Evolutionary conservation across 352 stramenopile species (phyloP).

Genomic region (Globisporangium cylindrosporum): DNA sequence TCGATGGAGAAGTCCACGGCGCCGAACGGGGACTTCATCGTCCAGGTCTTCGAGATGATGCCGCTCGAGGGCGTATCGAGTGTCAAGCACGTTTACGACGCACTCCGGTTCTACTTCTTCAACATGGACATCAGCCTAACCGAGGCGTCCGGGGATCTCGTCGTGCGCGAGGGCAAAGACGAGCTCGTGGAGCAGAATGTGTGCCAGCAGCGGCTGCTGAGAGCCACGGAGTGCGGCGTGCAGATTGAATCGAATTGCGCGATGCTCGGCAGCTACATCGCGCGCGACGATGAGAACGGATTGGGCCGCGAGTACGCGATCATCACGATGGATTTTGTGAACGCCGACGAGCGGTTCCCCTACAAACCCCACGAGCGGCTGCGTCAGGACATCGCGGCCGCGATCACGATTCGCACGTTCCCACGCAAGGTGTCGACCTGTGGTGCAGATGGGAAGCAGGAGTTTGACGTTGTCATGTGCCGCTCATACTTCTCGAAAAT

Average conservation of each 20-base stretch:
- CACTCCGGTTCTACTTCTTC: conserved; percentile 12
- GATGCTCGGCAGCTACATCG: conserved; percentile 5
- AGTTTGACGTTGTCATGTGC: conserved; percentile 12
- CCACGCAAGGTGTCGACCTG: neutral
- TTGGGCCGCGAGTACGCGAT: conserved; percentile 20
- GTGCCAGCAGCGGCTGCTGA: conserved; percentile 11
- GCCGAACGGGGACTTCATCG: conserved; percentile 24
- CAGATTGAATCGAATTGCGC: conserved; percentile 13
- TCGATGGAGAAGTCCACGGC: conserved; percentile 28
- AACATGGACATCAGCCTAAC: conserved; percentile 20
- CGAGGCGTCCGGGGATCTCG: conserved; percentile 30
- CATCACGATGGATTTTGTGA: conserved; percentile 44
- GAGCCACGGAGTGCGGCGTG: neutral
- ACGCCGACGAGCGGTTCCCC: conserved; percentile 38
- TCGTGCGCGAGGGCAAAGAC: conserved; percentile 31
- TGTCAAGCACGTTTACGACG: conserved; percentile 10
- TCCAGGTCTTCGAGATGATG: conserved; percentile 22
- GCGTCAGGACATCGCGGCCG: conserved; percentile 28
- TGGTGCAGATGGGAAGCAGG: neutral
- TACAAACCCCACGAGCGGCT: conserved; percentile 19
- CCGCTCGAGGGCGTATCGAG: conserved; percentile 3
- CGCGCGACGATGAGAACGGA: conserved; percentile 1
- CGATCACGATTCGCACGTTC: conserved; percentile 13
- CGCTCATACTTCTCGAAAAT: conserved; percentile 11
- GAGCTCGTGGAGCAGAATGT: conserved; percentile 10